Base-by-base conservation (phyloP, 768 basidiomycete species). In the Russula emetica region DNA sequence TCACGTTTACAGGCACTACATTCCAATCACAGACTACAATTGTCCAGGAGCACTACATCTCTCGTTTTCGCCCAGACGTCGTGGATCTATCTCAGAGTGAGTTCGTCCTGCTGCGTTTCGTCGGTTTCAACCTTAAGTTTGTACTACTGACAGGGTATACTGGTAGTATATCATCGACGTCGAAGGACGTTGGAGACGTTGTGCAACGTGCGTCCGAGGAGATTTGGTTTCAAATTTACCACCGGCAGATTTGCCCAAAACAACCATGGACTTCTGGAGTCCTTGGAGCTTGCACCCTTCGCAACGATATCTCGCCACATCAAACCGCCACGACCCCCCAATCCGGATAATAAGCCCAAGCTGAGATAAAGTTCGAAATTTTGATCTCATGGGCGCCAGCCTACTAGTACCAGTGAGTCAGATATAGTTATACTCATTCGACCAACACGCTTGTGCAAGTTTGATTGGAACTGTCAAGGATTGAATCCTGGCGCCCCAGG, bases 391-490 rank as follows among this genome's bases (percentile, higher is more conserved):
- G 28, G 16, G 51, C 28, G 32, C 55, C 13, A 8, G 16, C 10
- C 50, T 36, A 22, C 24, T 14, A 40, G 9, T 34, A 30, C 26
- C 40, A 42, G 36, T 36, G 13, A 18, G 38, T 44, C 18, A 20
- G 42, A 9, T 57, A 36, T 51, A 51, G 36, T 30, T 14, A n/a
- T 10, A 26, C 30, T 30, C 51, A 52, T 22, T 42, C n/a, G 22
- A 13, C 32, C n/a, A 58, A 26, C 20, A 55, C 62, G n/a, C n/a
- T 52, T 18, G 44, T 44, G 55, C 55, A 28, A 62, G 55, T 22
- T 58, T 30, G 13, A 16, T 50, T 9, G 38, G 45, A 34, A 58
- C 24, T 1, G n/a, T 44, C 18, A 49, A 57, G 26, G 22, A n/a
- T 14, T 40, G 57, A 18, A 32, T 13, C 4, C 24, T 34, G 3